Base-by-base conservation (phyloP, 805 yeast genomes). In the Sugiyamaella boreocaroliniensis region DNA sequence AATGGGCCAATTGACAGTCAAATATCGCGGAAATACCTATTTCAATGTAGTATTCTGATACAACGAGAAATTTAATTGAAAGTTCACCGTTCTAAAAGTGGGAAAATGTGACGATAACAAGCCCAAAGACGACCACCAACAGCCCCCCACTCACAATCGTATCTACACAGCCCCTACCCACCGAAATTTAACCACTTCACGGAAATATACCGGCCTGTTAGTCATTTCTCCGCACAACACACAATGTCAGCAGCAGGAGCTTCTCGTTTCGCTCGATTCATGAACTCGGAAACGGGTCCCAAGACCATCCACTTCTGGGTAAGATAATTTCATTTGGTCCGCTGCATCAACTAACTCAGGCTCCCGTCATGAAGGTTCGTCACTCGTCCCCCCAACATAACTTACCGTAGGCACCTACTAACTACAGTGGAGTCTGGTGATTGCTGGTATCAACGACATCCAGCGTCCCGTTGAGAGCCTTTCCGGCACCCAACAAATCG, bases 251-350 rank as follows among this genome's bases (percentile, higher is more conserved):
- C 61, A 32, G 63, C 62, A 29, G 54, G 58, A 19, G 55, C 60
- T 18, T 57, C 63, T 40, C 52, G 51, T 29, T 87, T 92, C 70
- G 71, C 78, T 55, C 78, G 86, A 64, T 89, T 83, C 66, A 67
- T 88, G 67, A 80, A 83, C 62, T 83, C 96, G 15, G 95, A 86
- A 67, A 88, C 99, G 16, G 99, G 99, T 32, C 99, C 99, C 42
- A 83, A 74, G 67, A 92, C 99, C n/a, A 90, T 93, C 52, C 99
- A 92, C 68, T 92, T 92, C 72, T 92, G 99, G 99, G 95, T 80
- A 70, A 42, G 80, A 50, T 77, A 42, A 76, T 44, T 26, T n/a
- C 18, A 18, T 40, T 34, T 16, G 5, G 14, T 22, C 18, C 18
- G 26, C 46, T 26, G 14, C 19, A 37, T 29, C 22, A 37, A 47